phyloP scores from a whole-genome alignment of 108 stramenopile species.

The Chaetoceros tenuissimus region DNA sequence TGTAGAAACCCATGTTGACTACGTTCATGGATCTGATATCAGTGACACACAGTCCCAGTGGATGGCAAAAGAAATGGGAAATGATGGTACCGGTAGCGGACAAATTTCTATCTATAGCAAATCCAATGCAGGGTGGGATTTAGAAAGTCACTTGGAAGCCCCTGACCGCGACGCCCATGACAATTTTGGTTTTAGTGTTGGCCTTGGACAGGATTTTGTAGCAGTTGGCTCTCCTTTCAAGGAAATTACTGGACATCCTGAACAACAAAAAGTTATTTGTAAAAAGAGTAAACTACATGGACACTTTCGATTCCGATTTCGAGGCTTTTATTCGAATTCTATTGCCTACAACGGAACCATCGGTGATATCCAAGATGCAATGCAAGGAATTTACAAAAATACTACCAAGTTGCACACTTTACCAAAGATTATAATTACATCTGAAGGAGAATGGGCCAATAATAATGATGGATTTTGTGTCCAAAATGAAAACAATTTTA shows the following conservation, averaged over 20 bases:
- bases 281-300: constrained; percentile 26
- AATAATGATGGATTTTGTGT: neutral
- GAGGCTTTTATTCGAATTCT: constrained; percentile 45
- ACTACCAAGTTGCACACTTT: constrained; percentile 44
- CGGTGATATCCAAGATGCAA: constrained; percentile 29
- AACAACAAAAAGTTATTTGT: constrained; percentile 46
- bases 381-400: constrained; percentile 35
- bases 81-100: constrained; percentile 40
- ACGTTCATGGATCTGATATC: constrained; percentile 27
- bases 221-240: constrained; percentile 58
- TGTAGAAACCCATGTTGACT: constrained; percentile 15
- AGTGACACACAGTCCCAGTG: constrained; percentile 38
- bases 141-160: constrained; percentile 29
- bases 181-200: constrained; percentile 41
- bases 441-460: constrained; percentile 8
- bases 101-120: constrained; percentile 35
- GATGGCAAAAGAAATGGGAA: constrained; percentile 51
- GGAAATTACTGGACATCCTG: constrained; percentile 40
- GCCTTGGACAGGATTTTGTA: constrained; percentile 24
- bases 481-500: constrained; percentile 7
- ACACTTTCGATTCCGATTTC: constrained; percentile 41
- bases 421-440: constrained; percentile 21
- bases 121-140: constrained; percentile 27
- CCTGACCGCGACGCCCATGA: constrained; percentile 44
- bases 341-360: constrained; percentile 40